Conservation (phyloP, 345 rosid genomes). For the Melaleuca quinquenervia region DNA sequence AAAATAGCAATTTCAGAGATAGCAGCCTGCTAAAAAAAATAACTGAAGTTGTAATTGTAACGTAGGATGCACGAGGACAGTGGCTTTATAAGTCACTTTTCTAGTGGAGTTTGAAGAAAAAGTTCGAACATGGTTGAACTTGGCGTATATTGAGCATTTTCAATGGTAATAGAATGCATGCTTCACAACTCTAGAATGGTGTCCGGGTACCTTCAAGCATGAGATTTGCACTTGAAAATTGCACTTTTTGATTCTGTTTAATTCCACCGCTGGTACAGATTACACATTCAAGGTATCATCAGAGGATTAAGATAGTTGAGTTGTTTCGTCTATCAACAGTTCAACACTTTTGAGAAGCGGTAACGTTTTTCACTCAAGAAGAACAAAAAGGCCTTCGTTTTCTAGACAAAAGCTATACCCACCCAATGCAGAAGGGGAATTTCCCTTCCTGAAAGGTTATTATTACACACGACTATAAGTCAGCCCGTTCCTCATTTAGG, state of each 20-base stretch:
- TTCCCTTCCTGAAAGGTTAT: background rate
- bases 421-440: background rate
- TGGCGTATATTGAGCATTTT: background rate
- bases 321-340: background rate
- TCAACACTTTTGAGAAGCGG: background rate
- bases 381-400: background rate
- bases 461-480: background rate
- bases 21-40: background rate
- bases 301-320: background rate
- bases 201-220: background rate
- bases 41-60: background rate
- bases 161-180: background rate
- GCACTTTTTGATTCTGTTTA: background rate
- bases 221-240: background rate
- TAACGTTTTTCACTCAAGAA: background rate
- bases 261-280: background rate
- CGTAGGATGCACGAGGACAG: background rate
- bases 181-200: background rate
- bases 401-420: background rate
- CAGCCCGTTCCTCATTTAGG: background rate
- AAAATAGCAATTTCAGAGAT: background rate
- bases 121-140: background rate
- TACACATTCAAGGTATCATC: background rate
- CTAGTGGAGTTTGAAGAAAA: background rate
- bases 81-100: background rate